Percentiles rank a stretch among this genome's conserved stretches.
Conservation (phyloP, 306 rosid species). For the Lathyrus aphaca region DNA sequence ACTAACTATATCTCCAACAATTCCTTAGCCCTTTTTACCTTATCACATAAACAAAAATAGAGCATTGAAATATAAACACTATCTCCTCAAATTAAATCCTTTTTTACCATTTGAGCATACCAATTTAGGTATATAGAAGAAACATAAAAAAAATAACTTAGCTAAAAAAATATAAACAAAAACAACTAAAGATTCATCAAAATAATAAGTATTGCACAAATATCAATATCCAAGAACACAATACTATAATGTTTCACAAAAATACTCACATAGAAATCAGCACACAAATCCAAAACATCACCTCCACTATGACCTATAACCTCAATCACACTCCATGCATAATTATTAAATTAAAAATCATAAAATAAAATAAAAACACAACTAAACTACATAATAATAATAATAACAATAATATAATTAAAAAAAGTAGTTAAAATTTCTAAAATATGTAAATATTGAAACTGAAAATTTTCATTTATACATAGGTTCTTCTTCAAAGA, state of each 20-base stretch:
- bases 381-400: slow-evolving; percentile 40
- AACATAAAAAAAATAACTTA: background rate
- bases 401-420: background rate
- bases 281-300: slow-evolving; percentile 32
- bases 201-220: slow-evolving; percentile 21
- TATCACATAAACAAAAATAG: background rate
- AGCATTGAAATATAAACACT: background rate
- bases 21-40: background rate
- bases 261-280: slow-evolving; percentile 19
- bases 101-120: background rate
- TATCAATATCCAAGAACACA: slow-evolving; percentile 1
- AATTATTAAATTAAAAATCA: slow-evolving; percentile 1
- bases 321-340: slow-evolving; percentile 22
- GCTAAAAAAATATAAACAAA: slow-evolving; percentile 27
- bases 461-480: slow-evolving; percentile 56
- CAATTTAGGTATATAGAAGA: background rate
- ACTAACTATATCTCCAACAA: slow-evolving; percentile 4
- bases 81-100: background rate
- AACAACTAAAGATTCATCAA: slow-evolving; percentile 24
- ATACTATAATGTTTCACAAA: background rate
- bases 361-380: slow-evolving; percentile 33
- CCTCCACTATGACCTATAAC: slow-evolving; percentile 8
- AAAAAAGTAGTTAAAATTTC: slow-evolving; percentile 29
- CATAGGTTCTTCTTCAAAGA: slow-evolving; percentile 50
- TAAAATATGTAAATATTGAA: slow-evolving; percentile 50